Percentiles rank a stretch among this genome's conserved stretches.
phyloP scores from a whole-genome alignment of 495 filamentous ascomycete species.

The Zalerion maritima region DNA sequence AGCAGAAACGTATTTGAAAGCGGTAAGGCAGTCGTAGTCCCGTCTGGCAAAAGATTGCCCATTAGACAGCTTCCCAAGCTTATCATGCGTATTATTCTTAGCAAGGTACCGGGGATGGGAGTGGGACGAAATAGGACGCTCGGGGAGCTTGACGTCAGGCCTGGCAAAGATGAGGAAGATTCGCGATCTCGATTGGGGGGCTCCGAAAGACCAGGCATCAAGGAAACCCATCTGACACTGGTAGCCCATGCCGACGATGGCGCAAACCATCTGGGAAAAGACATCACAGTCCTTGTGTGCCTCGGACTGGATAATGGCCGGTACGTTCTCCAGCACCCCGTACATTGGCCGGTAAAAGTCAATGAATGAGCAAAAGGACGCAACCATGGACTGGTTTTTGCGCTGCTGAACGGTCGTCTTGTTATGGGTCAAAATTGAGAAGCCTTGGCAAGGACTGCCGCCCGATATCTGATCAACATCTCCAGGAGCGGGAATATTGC shows the following conservation, averaged over 20 bases:
- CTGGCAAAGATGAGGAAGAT: slow-evolving; percentile 53
- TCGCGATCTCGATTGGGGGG: slow-evolving; percentile 44
- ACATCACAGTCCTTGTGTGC: slow-evolving; percentile 36
- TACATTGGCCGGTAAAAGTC: slow-evolving; percentile 62
- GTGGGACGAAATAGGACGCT: slow-evolving; percentile 44
- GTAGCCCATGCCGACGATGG: slow-evolving; percentile 58
- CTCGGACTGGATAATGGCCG: slow-evolving; percentile 35
- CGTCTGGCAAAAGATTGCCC: slow-evolving; percentile 41
- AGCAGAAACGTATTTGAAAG: slow-evolving; percentile 39
- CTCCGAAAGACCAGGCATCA: slow-evolving; percentile 55
- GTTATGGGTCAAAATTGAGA: slow-evolving; percentile 42
- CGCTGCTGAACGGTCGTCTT: slow-evolving; percentile 30
- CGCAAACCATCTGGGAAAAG: slow-evolving; percentile 51
- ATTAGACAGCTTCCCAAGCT: slow-evolving; percentile 46
- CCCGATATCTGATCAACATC: slow-evolving; percentile 55
- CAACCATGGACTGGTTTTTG: slow-evolving; percentile 54
- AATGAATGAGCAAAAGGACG: slow-evolving; percentile 55
- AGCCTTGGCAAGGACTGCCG: slow-evolving; percentile 62
- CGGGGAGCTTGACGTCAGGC: slow-evolving; percentile 38
- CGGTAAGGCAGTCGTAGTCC: slow-evolving; percentile 30
- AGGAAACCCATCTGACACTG: slow-evolving; percentile 47
- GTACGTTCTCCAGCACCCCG: slow-evolving; percentile 60
- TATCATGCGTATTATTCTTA: slow-evolving; percentile 7
- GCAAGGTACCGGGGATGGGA: slow-evolving; percentile 30
- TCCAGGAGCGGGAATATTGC: slow-evolving; percentile 36